phyloP scores from a whole-genome alignment of 2,329 filamentous ascomycete genomes.

The Aureobasidium sp. region DNA sequence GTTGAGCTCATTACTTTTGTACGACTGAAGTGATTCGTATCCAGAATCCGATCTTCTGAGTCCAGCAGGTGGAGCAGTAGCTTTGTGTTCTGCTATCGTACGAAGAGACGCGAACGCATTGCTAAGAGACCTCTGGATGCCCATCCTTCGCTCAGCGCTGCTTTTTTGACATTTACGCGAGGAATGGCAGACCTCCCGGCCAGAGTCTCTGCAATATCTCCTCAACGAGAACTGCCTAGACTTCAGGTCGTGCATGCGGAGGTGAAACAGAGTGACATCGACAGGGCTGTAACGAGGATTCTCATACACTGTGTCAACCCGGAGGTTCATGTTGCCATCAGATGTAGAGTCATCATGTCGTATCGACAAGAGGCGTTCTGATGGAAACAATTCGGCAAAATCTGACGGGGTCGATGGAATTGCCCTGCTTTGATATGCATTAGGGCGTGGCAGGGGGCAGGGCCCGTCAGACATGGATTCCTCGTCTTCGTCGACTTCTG shows the following conservation, averaged over 20 bases:
- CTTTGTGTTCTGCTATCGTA: constrained; percentile 46
- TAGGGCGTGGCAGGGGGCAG: constrained; percentile 53
- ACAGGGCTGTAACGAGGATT: constrained; percentile 27
- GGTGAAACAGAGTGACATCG: constrained; percentile 75
- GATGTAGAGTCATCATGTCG: constrained; percentile 82
- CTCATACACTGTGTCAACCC: constrained; percentile 68
- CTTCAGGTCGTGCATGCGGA: constrained; percentile 87
- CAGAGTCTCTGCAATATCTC: constrained; percentile 85
- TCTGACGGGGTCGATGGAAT: constrained; percentile 71
- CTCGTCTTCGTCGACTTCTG: constrained; percentile 45
- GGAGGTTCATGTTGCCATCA: constrained; percentile 95
- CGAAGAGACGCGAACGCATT: constrained; percentile 49
- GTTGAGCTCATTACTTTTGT: constrained; percentile 29
- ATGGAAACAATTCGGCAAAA: constrained; percentile 81
- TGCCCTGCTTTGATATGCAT: constrained; percentile 56
- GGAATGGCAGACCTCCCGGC: constrained; percentile 87
- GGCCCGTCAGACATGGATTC: constrained; percentile 44
- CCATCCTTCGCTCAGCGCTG: constrained; percentile 40
- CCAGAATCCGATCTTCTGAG: constrained; percentile 52
- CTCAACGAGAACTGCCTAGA: constrained; percentile 83
- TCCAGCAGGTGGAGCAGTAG: constrained; percentile 28
- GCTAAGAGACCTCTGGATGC: constrained; percentile 51
- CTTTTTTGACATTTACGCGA: constrained; percentile 60
- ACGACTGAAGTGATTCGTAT: constrained; percentile 43
- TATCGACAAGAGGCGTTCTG: constrained; percentile 69